Percentiles rank a stretch among this genome's conserved stretches.
These are phyloP conservation scores for Pisolithus marmoratus DNA, from an alignment of 768 basidiomycete species.

Conservation along the genomic window DNA sequence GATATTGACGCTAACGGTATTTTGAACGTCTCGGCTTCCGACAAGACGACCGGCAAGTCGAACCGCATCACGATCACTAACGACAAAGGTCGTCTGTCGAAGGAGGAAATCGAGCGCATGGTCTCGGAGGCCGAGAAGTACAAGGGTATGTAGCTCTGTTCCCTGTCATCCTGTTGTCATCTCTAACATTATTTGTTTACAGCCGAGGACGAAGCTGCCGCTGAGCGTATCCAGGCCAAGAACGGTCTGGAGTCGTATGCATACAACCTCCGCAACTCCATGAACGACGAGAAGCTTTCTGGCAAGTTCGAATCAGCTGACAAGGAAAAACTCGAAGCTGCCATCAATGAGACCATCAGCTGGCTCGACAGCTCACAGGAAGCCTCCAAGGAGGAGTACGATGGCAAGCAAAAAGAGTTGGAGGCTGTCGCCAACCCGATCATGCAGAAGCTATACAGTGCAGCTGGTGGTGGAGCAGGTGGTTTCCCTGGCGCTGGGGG, in stretches of 20 bases:
- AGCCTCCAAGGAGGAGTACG: constrained; percentile 92
- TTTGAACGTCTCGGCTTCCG: constrained; percentile 89
- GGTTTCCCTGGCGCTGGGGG: constrained; percentile 35
- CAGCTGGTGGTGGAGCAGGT: constrained; percentile 47
- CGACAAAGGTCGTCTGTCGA: constrained; percentile 94
- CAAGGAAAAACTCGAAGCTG: constrained; percentile 76
- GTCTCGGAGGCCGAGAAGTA: constrained; percentile 91
- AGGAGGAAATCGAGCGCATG: constrained; percentile 99
- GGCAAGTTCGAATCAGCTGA: constrained; percentile 84
- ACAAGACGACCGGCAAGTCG: constrained; percentile 97
- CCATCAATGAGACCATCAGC: constrained; percentile 76
- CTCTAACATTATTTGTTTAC: constrained; percentile 9
- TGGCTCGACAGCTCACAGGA: constrained; percentile 89
- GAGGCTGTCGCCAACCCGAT: constrained; percentile 77
- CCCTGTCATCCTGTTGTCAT: not conserved
- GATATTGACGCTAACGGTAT: constrained; percentile 98
- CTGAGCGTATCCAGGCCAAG: constrained; percentile 79
- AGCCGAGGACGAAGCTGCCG: constrained; percentile 86
- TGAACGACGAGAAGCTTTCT: constrained; percentile 79
- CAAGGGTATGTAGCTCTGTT: constrained; percentile 48
- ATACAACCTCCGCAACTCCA: constrained; percentile 91
- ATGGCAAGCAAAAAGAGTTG: constrained; percentile 88
- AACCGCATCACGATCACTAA: constrained; percentile 92
- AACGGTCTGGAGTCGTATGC: constrained; percentile 92
- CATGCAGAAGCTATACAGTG: constrained; percentile 66